Conservation (phyloP, 2,329 filamentous ascomycete species). For the Epicoccum sorghinum region DNA sequence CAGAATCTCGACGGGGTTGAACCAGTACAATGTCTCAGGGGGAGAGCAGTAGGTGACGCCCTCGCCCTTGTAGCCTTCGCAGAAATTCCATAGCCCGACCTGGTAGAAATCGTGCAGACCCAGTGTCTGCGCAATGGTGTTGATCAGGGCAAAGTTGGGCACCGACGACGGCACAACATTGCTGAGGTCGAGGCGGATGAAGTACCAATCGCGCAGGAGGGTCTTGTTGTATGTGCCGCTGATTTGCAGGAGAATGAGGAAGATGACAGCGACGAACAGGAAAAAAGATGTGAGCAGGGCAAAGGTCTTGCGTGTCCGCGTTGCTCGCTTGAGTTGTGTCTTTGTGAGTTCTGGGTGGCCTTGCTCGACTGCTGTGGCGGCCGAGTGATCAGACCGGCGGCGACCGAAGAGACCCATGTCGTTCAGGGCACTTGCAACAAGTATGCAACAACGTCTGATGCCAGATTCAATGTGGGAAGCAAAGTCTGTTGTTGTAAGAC, state of each 20-base stretch:
- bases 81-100: constrained; percentile 90
- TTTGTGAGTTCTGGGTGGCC: constrained; percentile 39
- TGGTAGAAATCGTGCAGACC: constrained; percentile 95
- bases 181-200: constrained; percentile 82
- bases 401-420: constrained; percentile 31
- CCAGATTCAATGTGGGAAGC: neutral
- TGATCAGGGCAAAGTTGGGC: constrained; percentile 76
- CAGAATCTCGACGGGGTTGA: constrained; percentile 85
- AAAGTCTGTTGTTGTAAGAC: constrained; percentile 11
- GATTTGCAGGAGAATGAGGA: constrained; percentile 80
- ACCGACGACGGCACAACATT: constrained; percentile 78
- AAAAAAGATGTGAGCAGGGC: constrained; percentile 69
- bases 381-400: constrained; percentile 27
- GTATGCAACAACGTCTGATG: neutral
- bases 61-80: constrained; percentile 78
- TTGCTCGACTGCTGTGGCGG: constrained; percentile 20
- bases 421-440: constrained; percentile 2
- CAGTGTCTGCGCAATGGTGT: constrained; percentile 83
- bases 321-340: constrained; percentile 47
- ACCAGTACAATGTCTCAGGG: constrained; percentile 79
- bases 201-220: constrained; percentile 74
- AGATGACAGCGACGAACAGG: constrained; percentile 77
- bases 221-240: constrained; percentile 71
- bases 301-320: constrained; percentile 62
- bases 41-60: constrained; percentile 78